phyloP scores from a whole-genome alignment of 331 rosid species.

The Quercus lobata region DNA sequence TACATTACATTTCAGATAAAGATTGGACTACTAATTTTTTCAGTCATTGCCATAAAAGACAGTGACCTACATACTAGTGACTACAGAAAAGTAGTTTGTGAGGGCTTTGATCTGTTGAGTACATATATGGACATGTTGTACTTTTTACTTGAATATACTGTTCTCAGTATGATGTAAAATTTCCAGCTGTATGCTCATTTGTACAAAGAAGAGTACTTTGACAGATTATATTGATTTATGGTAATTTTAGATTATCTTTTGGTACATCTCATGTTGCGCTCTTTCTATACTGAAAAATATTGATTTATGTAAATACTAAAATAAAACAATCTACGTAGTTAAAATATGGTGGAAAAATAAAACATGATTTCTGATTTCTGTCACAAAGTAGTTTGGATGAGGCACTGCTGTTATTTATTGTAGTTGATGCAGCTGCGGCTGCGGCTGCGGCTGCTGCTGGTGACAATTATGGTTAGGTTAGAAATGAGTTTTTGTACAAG shows the following conservation, averaged over 20 bases:
- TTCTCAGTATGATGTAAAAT: neutral
- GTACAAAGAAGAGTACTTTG: neutral
- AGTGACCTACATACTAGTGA: neutral
- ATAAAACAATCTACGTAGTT: neutral
- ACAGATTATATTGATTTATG: neutral
- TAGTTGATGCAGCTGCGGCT: neutral
- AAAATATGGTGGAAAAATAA: neutral
- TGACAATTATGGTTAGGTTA: constrained; percentile 1
- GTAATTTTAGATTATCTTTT: neutral
- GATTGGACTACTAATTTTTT: neutral
- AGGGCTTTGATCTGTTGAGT: neutral
- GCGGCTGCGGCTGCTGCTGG: neutral
- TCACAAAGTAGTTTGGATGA: neutral
- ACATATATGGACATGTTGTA: neutral
- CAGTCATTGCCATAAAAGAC: neutral
- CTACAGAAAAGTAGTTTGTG: neutral
- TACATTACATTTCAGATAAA: neutral
- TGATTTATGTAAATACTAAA: neutral
- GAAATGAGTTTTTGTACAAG: neutral
- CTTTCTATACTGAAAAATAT: neutral
- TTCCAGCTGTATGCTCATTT: neutral
- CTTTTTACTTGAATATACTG: neutral
- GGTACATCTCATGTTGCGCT: too few relatives aligned
- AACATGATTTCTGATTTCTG: neutral
- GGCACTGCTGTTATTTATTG: neutral